Percentiles rank a stretch among this genome's conserved stretches.
Evolutionary conservation across 2,329 filamentous ascomycete genomes (phyloP).

Genomic region (Ploettnerulaceae sp.): DNA sequence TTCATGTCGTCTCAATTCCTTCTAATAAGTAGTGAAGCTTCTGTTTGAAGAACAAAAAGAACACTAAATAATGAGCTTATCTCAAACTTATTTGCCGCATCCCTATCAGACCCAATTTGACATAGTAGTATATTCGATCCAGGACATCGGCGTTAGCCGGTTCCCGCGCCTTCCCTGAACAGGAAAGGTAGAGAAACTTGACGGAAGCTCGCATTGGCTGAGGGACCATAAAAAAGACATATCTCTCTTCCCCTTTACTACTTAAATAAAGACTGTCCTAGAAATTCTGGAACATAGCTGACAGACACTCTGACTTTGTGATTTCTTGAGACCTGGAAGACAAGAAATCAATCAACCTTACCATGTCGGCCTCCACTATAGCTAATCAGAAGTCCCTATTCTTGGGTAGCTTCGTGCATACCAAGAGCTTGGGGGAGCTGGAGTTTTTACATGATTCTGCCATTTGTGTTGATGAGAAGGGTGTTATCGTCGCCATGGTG

Average conservation of each 20-base stretch:
- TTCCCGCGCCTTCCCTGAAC: background rate
- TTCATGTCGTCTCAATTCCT: no score
- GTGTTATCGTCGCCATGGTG: constrained; percentile 41
- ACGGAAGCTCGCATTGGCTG: constrained; percentile 7
- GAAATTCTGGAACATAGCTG: background rate
- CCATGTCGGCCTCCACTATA: constrained; percentile 5
- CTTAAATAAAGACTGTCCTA: background rate
- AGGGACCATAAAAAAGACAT: constrained; percentile 3
- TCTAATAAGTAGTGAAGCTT: no score
- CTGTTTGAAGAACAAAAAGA: background rate
- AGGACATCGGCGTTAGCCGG: constrained; percentile 2
- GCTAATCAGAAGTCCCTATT: constrained; percentile 42
- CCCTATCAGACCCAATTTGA: background rate
- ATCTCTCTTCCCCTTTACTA: background rate
- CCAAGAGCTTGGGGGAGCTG: constrained; percentile 41
- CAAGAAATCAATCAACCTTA: background rate
- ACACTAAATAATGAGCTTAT: background rate
- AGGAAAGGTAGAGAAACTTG: background rate
- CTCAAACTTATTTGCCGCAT: no score
- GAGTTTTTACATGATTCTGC: constrained; percentile 43
- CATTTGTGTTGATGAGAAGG: constrained; percentile 48
- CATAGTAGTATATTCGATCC: background rate
- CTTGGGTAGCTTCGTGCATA: constrained; percentile 58
- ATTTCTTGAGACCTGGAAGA: background rate
- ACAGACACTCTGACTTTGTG: background rate